These are phyloP conservation scores for Strobilomyces echinocephalus DNA, from an alignment of 768 basidiomycete species.

Conservation along the genomic window DNA sequence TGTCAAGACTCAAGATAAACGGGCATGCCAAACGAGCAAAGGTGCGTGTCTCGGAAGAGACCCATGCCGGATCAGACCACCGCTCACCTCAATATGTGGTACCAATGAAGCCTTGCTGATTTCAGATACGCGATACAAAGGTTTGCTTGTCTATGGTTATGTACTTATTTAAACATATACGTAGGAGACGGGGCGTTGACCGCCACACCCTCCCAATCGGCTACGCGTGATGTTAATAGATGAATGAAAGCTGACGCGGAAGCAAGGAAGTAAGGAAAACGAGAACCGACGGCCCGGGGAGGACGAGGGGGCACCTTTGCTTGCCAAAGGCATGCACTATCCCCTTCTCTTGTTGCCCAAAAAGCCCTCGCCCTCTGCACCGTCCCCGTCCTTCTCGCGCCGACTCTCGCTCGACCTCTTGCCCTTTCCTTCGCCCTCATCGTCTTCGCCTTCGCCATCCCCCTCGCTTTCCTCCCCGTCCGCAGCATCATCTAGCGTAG, in stretches of 20 bases:
- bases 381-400: constrained; percentile 23
- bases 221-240: neutral
- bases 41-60: too few relatives aligned
- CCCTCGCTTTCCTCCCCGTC: constrained; percentile 27
- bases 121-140: too few relatives aligned
- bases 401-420: constrained; percentile 6
- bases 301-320: neutral
- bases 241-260: neutral
- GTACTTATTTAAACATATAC: too few relatives aligned
- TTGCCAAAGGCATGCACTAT: neutral
- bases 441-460: constrained; percentile 16
- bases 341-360: constrained; percentile 23
- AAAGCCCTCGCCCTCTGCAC: constrained; percentile 31
- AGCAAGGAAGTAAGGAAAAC: neutral
- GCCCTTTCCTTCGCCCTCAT: constrained; percentile 13
- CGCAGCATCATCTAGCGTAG: constrained; percentile 18
- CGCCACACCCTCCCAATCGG: too few relatives aligned
- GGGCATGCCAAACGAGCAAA: too few relatives aligned
- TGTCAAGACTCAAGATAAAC: too few relatives aligned
- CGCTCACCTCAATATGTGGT: too few relatives aligned
- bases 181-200: neutral
- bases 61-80: too few relatives aligned
- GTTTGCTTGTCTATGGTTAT: neutral
- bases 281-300: neutral
- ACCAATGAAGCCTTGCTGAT: too few relatives aligned